Evolutionary conservation across 2,329 filamentous ascomycete species (phyloP).

Genomic region (Nakataea oryzae): DNA sequence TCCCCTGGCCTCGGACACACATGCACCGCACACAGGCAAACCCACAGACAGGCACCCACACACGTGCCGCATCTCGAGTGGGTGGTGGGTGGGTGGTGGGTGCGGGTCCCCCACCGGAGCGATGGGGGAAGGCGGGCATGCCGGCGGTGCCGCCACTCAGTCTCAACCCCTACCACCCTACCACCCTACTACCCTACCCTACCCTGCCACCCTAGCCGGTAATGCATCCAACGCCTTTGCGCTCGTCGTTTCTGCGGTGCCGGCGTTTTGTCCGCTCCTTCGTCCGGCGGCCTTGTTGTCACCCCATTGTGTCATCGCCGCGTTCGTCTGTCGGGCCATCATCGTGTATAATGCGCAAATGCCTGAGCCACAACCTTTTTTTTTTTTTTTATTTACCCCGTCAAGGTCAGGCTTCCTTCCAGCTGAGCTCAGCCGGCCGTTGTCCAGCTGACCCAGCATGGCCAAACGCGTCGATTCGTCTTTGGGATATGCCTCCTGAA

Average conservation of each 20-base stretch:
- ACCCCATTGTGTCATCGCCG: background rate
- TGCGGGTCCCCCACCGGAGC: background rate
- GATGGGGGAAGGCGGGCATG: background rate
- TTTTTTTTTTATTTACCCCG: background rate
- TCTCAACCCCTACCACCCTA: background rate
- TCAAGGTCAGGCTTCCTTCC: too few relatives aligned
- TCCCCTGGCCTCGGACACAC: background rate
- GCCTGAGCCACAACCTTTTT: background rate
- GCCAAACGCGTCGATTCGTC: background rate
- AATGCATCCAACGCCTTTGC: background rate
- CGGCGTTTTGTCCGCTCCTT: background rate
- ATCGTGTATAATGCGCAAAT: too few relatives aligned
- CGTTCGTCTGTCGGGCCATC: background rate
- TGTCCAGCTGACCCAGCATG: background rate
- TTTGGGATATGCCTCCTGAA: background rate
- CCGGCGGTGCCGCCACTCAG: too few relatives aligned
- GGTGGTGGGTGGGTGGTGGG: too few relatives aligned
- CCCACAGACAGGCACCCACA: background rate
- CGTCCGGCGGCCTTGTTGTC: background rate
- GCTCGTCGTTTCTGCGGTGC: background rate
- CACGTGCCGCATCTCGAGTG: background rate
- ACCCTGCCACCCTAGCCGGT: background rate
- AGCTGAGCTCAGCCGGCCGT: background rate
- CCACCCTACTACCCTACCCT: background rate
- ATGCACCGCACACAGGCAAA: background rate